Percentiles rank a stretch among this genome's conserved stretches.
phyloP scores from a whole-genome alignment of 2,329 filamentous ascomycete genomes.

The Exophiala bonariae region DNA sequence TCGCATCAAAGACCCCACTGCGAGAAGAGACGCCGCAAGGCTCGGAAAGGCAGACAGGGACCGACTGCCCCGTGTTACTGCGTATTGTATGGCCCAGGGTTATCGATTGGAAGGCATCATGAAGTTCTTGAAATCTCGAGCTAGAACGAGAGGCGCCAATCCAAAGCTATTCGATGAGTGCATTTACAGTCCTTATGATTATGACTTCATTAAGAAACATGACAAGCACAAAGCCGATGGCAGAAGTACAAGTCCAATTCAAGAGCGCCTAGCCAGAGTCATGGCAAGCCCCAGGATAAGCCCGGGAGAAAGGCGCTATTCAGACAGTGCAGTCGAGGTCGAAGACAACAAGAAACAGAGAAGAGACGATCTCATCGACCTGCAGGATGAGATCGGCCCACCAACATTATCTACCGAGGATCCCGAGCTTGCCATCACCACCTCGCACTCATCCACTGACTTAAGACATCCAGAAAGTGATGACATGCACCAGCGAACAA shows the following conservation, averaged over 20 bases:
- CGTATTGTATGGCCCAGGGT: slow-evolving; percentile 90
- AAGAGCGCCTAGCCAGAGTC: slow-evolving; percentile 22
- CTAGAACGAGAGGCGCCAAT: slow-evolving; percentile 73
- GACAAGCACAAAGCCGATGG: slow-evolving; percentile 36
- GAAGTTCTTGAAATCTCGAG: slow-evolving; percentile 84
- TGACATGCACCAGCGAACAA: slow-evolving; percentile 39
- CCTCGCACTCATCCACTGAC: slow-evolving; percentile 18
- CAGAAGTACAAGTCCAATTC: slow-evolving; percentile 23
- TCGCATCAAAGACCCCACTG: slow-evolving; percentile 93
- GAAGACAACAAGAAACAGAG: slow-evolving; percentile 58
- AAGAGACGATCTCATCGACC: slow-evolving; percentile 64
- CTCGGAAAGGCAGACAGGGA: slow-evolving; percentile 91
- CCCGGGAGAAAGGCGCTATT: slow-evolving; percentile 35
- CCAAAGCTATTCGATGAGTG: slow-evolving; percentile 97
- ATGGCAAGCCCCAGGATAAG: slow-evolving; percentile 22
- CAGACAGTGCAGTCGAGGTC: slow-evolving; percentile 70
- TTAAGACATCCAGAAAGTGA: slow-evolving; percentile 24
- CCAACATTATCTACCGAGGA: slow-evolving; percentile 18
- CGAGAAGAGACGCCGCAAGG: slow-evolving; percentile 84
- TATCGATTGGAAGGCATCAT: slow-evolving; percentile 89
- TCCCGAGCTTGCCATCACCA: slow-evolving; percentile 13
- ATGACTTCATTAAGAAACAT: slow-evolving; percentile 54
- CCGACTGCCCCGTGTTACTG: slow-evolving; percentile 84
- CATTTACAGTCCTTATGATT: slow-evolving; percentile 92
- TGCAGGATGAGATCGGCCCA: slow-evolving; percentile 48